A percentile compares a stretch with the other conserved stretches of the same genome.
Conservation (phyloP, 2,329 filamentous ascomycete species). For the Fusarium chaquense region DNA sequence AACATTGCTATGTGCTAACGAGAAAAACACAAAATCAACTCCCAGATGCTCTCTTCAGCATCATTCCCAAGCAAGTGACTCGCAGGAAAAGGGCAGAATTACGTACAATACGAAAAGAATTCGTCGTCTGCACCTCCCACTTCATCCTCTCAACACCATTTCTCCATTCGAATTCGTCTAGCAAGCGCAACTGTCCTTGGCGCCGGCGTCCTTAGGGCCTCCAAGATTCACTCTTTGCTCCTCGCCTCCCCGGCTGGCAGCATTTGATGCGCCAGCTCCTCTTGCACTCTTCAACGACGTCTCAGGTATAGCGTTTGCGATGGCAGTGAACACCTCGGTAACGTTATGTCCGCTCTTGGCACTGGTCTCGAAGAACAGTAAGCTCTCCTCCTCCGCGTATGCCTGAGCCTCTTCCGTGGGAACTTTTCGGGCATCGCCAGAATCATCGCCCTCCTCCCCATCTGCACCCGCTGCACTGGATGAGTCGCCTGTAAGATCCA, state of each 20-base stretch:
- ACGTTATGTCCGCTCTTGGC: slow-evolving; percentile 97
- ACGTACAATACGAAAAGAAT: slow-evolving; percentile 45
- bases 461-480: slow-evolving; percentile 59
- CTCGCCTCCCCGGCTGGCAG: slow-evolving; percentile 70
- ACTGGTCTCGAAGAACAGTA: slow-evolving; percentile 98
- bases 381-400: slow-evolving; percentile 93
- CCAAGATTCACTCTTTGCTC: slow-evolving; percentile 86
- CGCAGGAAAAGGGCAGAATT: slow-evolving; percentile 46
- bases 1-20: slow-evolving; percentile 41
- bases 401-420: slow-evolving; percentile 89
- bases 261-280: slow-evolving; percentile 73
- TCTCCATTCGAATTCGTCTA: slow-evolving; percentile 54
- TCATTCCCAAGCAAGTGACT: slow-evolving; percentile 47
- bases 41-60: slow-evolving; percentile 47
- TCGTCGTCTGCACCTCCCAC: slow-evolving; percentile 27
- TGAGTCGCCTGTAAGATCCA: slow-evolving; percentile 81
- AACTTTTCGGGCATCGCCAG: slow-evolving; percentile 85
- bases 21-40: slow-evolving; percentile 45
- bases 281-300: slow-evolving; percentile 91
- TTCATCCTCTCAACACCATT: slow-evolving; percentile 21
- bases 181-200: slow-evolving; percentile 93
- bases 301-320: slow-evolving; percentile 97
- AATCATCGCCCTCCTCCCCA: slow-evolving; percentile 69
- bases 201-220: slow-evolving; percentile 76
- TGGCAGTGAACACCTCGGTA: slow-evolving; percentile 95